Evolutionary conservation across 1,284 basidiomycete species (phyloP).

Genomic region (Sanghuangporus weigelae): DNA sequence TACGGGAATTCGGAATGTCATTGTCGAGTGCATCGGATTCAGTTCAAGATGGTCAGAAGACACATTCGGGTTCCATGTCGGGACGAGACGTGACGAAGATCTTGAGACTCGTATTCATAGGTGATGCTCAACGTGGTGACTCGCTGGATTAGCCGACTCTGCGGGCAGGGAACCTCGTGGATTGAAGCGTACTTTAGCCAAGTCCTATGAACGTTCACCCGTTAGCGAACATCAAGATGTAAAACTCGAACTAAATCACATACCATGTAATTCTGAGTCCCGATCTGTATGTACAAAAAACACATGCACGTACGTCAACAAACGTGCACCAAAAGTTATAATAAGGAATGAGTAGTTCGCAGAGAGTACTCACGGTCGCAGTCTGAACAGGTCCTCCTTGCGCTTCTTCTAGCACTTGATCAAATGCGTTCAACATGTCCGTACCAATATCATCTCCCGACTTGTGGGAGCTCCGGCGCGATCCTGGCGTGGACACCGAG

Average conservation of each 20-base stretch:
- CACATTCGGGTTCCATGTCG: too few relatives aligned
- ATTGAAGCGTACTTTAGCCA: neutral
- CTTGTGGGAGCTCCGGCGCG: neutral
- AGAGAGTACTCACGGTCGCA: neutral
- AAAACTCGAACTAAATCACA: neutral
- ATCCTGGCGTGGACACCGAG: too few relatives aligned
- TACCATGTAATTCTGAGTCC: neutral
- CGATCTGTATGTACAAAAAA: neutral
- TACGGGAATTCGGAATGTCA: neutral
- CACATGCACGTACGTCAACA: neutral
- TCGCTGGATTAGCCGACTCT: neutral
- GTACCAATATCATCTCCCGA: neutral
- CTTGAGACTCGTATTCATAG: neutral
- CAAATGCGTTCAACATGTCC: neutral
- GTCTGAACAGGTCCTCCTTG: constrained; percentile 3
- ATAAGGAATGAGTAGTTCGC: neutral
- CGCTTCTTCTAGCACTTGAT: neutral
- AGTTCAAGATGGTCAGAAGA: neutral
- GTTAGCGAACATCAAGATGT: neutral
- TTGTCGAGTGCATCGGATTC: neutral
- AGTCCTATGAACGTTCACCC: neutral
- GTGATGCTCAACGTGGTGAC: too few relatives aligned
- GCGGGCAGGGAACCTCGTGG: neutral
- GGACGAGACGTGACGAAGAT: neutral
- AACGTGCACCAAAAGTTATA: neutral